Evolutionary conservation across 768 basidiomycete genomes (phyloP), one percentile per base, ranked within the genome.

Genomic region (Harrya chromipes): DNA sequence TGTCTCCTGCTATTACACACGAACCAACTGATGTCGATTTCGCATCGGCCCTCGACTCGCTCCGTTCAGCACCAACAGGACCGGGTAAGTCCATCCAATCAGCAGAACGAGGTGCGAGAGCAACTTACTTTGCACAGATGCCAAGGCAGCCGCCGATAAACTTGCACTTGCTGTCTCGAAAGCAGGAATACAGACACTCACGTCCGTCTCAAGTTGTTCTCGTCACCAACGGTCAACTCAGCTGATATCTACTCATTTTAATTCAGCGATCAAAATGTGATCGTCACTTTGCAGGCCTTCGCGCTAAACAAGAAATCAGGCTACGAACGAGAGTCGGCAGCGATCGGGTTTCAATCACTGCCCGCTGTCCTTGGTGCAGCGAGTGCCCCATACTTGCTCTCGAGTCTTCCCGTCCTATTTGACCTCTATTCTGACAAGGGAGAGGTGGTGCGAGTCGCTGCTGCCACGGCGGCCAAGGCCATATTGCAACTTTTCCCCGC

Each of bases 361-460:
- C 80, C 87, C 42, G 74, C 70, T 38, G 74, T 83, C 46, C 76
- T 92, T 21, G 94, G 94, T 26, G 70, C 83, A 19, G 70, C 88
- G 6, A 71, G 75, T 47, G 89, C 82, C 34, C 90, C 92, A 16
- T 69, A 89, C 44, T 74, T 97, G 31, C 74, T 97, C 13, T 76
- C 87, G 2, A 85, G 85, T 37, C 81, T 97, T 46, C 79, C 90
- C 16, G 60, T 83, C 35, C 68, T 97, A 44, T 86, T 87, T 67
- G 89, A 94, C 46, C 76, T 94, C 34, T 85, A 88, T 70, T 87
- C 89, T 78, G 95, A 98, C 67, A 94, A 95, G 68, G 93, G 92
- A 54, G 92, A 94, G 46, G 87, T 93, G 24, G 92, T 97, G 55
- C 84, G 93, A 49, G 67, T 70, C 40, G 90, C 92, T 12, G 88